Evolutionary conservation across 225 moss, liverwort and hornwort species (phyloP), one percentile per base, ranked within the genome.

Genomic region (Neckera pumila): DNA sequence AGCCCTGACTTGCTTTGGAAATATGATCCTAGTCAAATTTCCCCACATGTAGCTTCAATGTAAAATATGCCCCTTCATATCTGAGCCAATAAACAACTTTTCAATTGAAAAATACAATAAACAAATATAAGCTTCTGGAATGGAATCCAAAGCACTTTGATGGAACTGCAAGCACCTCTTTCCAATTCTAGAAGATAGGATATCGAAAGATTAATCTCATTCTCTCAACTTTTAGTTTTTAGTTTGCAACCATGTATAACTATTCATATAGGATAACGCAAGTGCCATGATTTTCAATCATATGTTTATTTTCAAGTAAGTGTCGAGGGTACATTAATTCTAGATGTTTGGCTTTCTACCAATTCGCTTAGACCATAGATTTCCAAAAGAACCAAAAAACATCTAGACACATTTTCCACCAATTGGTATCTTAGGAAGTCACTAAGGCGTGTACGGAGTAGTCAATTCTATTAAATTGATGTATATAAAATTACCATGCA

Each of bases 341-440:
- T 6, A 76, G 0, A 51, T 54, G 14, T 22, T 3, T 4, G 1
- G 22, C 13, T 38, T 38, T 21, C 22, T 12, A 21, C 3, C 8
- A 47, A 47, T 13, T 33, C 17, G 2, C 22, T 33, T 76, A 49
- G 5, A 12, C 10, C 30, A 75, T 33, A 13, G 21, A 53, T 34
- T 53, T 51, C 6, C 4, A 36, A 22, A 34, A 45, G 17, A 30
- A 73, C 3, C 17, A 23, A 73, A 45, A 45, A 45, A 8, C 14
- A 43, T 43, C 5, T 17, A 43, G 7, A 70, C 5, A 43, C 3
- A 26, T 5, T 72, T 43, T 72, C 5, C 1, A 2, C 16, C 15
- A 5, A 26, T 14, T 43, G 3, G 2, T 43, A 0, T 28, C 17
- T 43, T 43, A 1, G 10, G 2, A 0, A 72, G 28, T 43, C 28